Percentiles rank a stretch among this genome's conserved stretches.
phyloP scores from a whole-genome alignment of 1,284 basidiomycete genomes.

The Irpex sp. region DNA sequence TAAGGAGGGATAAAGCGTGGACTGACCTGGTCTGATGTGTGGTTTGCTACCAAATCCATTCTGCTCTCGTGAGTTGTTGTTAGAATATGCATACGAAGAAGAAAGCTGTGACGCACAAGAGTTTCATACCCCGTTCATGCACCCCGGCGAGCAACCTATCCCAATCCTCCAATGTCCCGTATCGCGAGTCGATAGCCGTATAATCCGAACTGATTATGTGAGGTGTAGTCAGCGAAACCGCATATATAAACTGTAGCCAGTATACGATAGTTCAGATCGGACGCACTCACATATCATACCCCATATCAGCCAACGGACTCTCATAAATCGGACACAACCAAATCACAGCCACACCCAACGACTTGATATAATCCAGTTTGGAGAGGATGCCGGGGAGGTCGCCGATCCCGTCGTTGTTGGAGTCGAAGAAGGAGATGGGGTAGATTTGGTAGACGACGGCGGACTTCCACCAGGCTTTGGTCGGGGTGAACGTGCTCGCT shows the following conservation, averaged over 20 bases:
- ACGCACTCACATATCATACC: conserved; percentile 67
- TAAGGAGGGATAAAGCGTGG: no score
- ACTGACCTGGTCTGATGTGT: conserved; percentile 72
- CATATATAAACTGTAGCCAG: no score
- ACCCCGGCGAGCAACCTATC: conserved; percentile 57
- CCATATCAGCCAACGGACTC: conserved; percentile 70
- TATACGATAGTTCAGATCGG: no score
- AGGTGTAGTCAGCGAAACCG: no score
- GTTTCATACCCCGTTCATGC: conserved; percentile 66
- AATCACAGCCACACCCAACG: conserved; percentile 68
- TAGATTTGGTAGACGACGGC: conserved; percentile 74
- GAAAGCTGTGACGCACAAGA: conserved; percentile 47
- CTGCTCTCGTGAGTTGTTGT: conserved; percentile 25
- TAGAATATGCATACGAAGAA: no score
- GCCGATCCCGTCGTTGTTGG: conserved; percentile 73
- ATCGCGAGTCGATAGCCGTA: conserved; percentile 66
- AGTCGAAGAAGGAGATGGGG: conserved; percentile 71
- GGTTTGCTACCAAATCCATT: conserved; percentile 83
- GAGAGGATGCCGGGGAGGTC: conserved; percentile 67
- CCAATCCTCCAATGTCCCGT: conserved; percentile 74
- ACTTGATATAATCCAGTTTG: conserved; percentile 69
- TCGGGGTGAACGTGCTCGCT: background rate
- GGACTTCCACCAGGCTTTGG: conserved; percentile 61
- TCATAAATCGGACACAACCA: conserved; percentile 78
- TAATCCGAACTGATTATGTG: conserved; percentile 68